phyloP scores from a whole-genome alignment of 2,329 filamentous ascomycete species.

The Gaeumannomyces tritici region DNA sequence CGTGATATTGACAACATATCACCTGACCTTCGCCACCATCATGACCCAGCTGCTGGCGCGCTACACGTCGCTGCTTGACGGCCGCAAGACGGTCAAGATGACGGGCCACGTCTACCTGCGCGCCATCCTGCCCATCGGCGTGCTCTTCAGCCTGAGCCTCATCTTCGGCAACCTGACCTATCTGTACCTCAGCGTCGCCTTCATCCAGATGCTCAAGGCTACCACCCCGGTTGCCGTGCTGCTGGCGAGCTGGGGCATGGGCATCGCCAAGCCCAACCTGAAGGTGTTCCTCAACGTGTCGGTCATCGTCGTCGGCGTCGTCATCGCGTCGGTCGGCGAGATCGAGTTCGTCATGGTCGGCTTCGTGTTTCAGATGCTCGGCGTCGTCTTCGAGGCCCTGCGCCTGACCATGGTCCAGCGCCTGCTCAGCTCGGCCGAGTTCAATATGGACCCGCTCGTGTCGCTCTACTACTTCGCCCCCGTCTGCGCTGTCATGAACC shows the following conservation, averaged over 20 bases:
- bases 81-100: constrained; percentile 95
- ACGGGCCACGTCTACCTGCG: constrained; percentile 86
- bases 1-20: constrained; percentile 90
- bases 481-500: constrained; percentile 75
- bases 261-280: constrained; percentile 73
- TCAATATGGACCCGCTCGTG: constrained; percentile 86
- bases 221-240: constrained; percentile 92
- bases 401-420: constrained; percentile 79
- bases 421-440: constrained; percentile 71
- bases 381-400: constrained; percentile 73
- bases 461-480: constrained; percentile 88
- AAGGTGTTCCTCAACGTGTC: constrained; percentile 89
- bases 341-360: constrained; percentile 82
- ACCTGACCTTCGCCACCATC: constrained; percentile 83
- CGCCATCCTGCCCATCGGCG: constrained; percentile 86
- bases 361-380: constrained; percentile 69
- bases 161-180: constrained; percentile 97
- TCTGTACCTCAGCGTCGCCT: constrained; percentile 87
- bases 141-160: constrained; percentile 92
- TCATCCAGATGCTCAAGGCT: constrained; percentile 99
- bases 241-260: constrained; percentile 78
- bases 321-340: constrained; percentile 91
- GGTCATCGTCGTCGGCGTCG: constrained; percentile 86
- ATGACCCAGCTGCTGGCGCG: constrained; percentile 91
- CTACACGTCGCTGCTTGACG: constrained; percentile 83